phyloP scores from a whole-genome alignment of 2,329 filamentous ascomycete genomes.

The Alternaria gaisen region DNA sequence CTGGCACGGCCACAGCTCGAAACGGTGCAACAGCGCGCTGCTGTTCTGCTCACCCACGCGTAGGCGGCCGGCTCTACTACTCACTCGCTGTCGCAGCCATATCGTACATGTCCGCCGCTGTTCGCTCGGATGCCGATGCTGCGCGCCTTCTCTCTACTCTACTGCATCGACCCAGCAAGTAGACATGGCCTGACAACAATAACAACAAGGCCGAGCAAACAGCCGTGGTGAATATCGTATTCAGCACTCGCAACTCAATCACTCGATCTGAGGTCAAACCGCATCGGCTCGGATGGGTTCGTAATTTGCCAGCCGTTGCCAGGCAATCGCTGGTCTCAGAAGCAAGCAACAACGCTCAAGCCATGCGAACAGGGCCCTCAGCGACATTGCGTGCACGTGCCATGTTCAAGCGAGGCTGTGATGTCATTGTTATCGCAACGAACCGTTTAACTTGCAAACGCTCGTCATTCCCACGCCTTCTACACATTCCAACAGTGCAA shows the following conservation, averaged over 20 bases:
- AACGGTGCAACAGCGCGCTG: conserved; percentile 31
- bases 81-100: conserved; percentile 6
- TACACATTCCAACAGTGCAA: neutral
- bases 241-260: conserved; percentile 1
- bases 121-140: conserved; percentile 19
- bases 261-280: conserved; percentile 14
- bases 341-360: conserved; percentile 25
- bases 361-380: conserved; percentile 16
- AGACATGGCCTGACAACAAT: conserved; percentile 21
- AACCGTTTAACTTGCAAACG: conserved; percentile 15
- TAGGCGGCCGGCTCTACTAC: conserved; percentile 16
- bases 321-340: conserved; percentile 20
- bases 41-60: conserved; percentile 9
- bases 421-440: conserved; percentile 24
- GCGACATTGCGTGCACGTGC: conserved; percentile 19
- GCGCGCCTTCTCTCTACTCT: conserved; percentile 7
- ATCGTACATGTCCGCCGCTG: conserved; percentile 13
- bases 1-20: conserved; percentile 35
- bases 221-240: conserved; percentile 11
- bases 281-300: conserved; percentile 14
- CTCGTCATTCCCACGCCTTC: neutral
- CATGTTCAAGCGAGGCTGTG: conserved; percentile 19
- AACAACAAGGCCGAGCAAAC: conserved; percentile 10
- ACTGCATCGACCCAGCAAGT: conserved; percentile 2
- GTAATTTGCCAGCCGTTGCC: conserved; percentile 31